Evolutionary conservation across 768 basidiomycete genomes (phyloP).

Genomic region (Mycena sanguinolenta): DNA sequence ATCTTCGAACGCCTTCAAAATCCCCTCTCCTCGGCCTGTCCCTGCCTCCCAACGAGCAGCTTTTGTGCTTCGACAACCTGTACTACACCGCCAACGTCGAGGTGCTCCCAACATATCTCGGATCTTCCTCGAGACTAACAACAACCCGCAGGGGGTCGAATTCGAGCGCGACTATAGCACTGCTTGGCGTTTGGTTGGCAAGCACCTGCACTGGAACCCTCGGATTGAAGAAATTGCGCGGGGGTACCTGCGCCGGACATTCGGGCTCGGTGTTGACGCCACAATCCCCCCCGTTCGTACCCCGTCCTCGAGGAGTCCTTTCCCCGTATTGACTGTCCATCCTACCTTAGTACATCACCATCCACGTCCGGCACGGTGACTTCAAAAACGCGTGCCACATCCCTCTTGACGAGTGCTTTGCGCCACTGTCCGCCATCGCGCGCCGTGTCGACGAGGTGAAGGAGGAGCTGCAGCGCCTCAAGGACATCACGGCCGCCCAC

Average conservation of each 20-base stretch:
- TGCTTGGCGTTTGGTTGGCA: slow-evolving; percentile 50
- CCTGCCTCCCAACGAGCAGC: slow-evolving; percentile 38
- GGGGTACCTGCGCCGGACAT: slow-evolving; percentile 41
- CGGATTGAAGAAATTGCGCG: slow-evolving; percentile 42
- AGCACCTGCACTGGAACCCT: slow-evolving; percentile 47
- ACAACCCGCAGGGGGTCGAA: slow-evolving; percentile 8
- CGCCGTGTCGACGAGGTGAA: slow-evolving; percentile 48
- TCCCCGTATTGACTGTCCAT: neutral
- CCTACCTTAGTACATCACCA: slow-evolving; percentile 48
- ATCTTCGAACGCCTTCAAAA: slow-evolving; percentile 9
- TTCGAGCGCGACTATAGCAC: slow-evolving; percentile 46
- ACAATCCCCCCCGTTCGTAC: slow-evolving; percentile 41
- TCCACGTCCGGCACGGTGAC: slow-evolving; percentile 54
- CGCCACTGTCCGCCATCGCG: slow-evolving; percentile 45
- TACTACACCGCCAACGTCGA: slow-evolving; percentile 36
- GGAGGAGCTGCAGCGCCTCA: slow-evolving; percentile 39
- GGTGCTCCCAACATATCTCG: slow-evolving; percentile 26
- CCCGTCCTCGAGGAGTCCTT: slow-evolving; percentile 7
- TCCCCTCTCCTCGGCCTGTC: slow-evolving; percentile 36
- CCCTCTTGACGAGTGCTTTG: slow-evolving; percentile 45
- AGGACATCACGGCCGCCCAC: slow-evolving; percentile 37
- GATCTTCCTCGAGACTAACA: slow-evolving; percentile 42
- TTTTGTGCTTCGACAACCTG: slow-evolving; percentile 43
- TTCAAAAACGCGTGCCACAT: slow-evolving; percentile 48
- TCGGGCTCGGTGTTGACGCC: slow-evolving; percentile 38